Evolutionary conservation across 2,329 filamentous ascomycete genomes (phyloP).

Genomic region (Microdochium nivale): DNA sequence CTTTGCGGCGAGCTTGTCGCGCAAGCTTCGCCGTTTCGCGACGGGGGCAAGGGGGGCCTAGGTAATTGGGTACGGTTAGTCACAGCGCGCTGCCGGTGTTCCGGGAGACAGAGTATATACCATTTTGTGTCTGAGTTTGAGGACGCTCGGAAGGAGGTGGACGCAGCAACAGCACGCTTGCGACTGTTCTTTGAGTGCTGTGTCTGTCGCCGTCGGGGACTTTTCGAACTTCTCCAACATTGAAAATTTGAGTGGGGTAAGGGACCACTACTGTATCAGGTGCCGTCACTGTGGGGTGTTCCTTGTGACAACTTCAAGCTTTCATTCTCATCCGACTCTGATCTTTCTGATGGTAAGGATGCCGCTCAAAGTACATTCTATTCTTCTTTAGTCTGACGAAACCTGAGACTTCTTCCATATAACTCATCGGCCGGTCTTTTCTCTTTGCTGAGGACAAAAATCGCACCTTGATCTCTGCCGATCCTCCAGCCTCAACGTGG

Average conservation of each 20-base stretch:
- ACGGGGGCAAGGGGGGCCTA: slow-evolving; percentile 33
- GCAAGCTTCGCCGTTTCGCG: slow-evolving; percentile 46
- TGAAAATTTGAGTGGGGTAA: neutral
- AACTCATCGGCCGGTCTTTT: too few relatives aligned
- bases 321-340: too few relatives aligned
- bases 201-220: neutral
- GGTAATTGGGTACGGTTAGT: neutral
- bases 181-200: neutral
- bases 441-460: too few relatives aligned
- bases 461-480: too few relatives aligned
- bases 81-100: neutral
- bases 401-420: too few relatives aligned
- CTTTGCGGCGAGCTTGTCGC: slow-evolving; percentile 44
- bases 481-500: too few relatives aligned
- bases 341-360: too few relatives aligned
- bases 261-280: neutral
- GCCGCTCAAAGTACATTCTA: too few relatives aligned
- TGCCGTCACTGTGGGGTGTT: neutral
- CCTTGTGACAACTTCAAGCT: too few relatives aligned
- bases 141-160: neutral
- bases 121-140: neutral
- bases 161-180: too few relatives aligned
- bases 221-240: neutral
- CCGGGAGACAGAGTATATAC: neutral
- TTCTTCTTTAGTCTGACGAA: too few relatives aligned